phyloP scores from a whole-genome alignment of 2,329 filamentous ascomycete genomes.

The Lasiodiplodia hormozganensis region DNA sequence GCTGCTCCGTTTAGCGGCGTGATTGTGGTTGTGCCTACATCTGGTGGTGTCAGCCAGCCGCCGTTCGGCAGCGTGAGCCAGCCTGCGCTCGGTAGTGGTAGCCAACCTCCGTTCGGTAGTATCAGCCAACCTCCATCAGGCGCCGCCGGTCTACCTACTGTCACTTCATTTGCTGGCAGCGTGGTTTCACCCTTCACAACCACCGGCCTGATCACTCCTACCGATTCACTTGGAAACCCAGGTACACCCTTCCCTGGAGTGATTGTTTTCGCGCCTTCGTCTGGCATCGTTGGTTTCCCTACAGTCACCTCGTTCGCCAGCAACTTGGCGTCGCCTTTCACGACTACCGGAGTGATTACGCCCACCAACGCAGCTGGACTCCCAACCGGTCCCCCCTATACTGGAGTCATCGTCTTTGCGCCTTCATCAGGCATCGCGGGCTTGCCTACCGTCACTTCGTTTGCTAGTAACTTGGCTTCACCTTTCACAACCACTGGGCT shows the following conservation, averaged over 20 bases:
- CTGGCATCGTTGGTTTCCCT: neutral
- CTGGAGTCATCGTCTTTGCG: too few relatives aligned
- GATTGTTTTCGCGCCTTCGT: neutral
- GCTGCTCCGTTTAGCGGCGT: neutral
- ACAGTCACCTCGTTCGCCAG: too few relatives aligned
- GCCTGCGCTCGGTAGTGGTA: too few relatives aligned
- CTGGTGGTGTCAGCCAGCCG: too few relatives aligned
- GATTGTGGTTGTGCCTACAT: neutral
- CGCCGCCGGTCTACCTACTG: neutral
- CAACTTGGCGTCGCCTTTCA: neutral
- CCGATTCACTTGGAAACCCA: neutral
- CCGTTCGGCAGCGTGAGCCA: too few relatives aligned
- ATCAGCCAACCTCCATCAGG: too few relatives aligned
- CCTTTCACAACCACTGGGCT: too few relatives aligned
- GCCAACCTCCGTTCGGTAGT: too few relatives aligned
- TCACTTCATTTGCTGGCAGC: neutral
- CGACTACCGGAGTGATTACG: neutral
- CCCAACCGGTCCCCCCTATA: too few relatives aligned
- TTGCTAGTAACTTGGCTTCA: neutral
- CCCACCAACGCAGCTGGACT: neutral
- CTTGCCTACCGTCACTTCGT: neutral
- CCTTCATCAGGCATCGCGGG: too few relatives aligned
- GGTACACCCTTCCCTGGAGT: neutral
- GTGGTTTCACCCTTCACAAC: neutral
- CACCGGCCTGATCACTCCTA: neutral